A percentile compares a stretch with the other conserved stretches of the same genome.
These are phyloP conservation scores for Rubia tinctorum DNA, from an alignment of 305 asterid species.

Conservation along the genomic window DNA sequence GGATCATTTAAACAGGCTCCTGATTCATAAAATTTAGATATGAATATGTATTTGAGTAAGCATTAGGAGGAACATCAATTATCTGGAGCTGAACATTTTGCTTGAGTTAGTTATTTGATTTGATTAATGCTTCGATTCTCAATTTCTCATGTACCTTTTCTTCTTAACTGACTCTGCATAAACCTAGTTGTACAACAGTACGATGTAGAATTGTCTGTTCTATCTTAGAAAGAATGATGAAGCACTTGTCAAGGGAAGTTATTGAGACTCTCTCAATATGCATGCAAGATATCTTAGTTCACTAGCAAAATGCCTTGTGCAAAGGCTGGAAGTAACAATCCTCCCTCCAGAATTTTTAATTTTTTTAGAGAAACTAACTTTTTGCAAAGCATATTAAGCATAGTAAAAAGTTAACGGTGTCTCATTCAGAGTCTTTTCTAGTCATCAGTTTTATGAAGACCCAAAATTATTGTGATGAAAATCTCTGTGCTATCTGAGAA, in stretches of 20 bases:
- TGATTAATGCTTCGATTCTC: not conserved
- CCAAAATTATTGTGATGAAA: not conserved
- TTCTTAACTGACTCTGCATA: not conserved
- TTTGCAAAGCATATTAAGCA: not conserved
- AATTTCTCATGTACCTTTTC: not conserved
- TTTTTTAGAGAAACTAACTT: not conserved
- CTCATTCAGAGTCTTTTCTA: not conserved
- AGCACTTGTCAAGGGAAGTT: not conserved
- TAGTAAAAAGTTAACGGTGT: not conserved
- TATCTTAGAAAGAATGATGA: not conserved
- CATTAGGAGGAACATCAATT: not conserved
- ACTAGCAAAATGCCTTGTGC: not conserved
- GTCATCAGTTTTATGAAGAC: not conserved
- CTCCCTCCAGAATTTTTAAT: not conserved
- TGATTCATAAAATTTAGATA: not conserved
- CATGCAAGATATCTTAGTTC: not conserved
- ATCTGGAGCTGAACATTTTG: not conserved
- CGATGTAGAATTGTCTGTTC: not conserved
- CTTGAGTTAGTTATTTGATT: not conserved
- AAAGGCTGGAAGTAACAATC: not conserved
- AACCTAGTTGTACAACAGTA: conserved; percentile 20
- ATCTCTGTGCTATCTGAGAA: not conserved
- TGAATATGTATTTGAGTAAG: not conserved
- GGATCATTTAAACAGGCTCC: not conserved
- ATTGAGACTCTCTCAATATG: not conserved